Percentiles rank a stretch among this genome's conserved stretches.
These are phyloP conservation scores for Phytophthora sojae DNA, from an alignment of 352 stramenopile genomes.

Conservation along the genomic window DNA sequence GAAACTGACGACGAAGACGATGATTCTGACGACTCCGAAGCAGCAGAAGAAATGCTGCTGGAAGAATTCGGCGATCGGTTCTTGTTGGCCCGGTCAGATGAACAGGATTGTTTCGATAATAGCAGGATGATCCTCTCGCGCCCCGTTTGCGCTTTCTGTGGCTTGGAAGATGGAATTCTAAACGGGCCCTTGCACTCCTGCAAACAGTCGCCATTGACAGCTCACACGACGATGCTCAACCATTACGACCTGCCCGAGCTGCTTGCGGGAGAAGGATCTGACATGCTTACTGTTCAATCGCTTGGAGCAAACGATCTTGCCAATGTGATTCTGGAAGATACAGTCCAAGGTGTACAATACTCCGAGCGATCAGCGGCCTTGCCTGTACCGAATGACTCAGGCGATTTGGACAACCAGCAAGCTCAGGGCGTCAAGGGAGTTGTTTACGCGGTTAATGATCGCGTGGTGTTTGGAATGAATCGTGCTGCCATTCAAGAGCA, in stretches of 20 bases:
- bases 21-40: conserved; percentile 46
- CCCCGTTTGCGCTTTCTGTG: conserved; percentile 58
- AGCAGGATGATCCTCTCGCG: conserved; percentile 6
- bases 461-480: conserved; percentile 55
- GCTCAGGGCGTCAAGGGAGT: conserved; percentile 24
- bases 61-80: conserved; percentile 69
- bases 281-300: conserved; percentile 34
- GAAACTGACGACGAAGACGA: conserved; percentile 37
- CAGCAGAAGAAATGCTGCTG: conserved; percentile 55
- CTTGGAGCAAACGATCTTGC: conserved; percentile 36
- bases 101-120: conserved; percentile 5
- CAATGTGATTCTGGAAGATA: conserved; percentile 41
- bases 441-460: conserved; percentile 67
- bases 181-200: conserved; percentile 60
- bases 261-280: conserved; percentile 32
- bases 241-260: conserved; percentile 63
- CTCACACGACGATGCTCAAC: conserved; percentile 46
- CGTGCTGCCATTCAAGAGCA: conserved; percentile 46
- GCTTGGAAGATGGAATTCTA: conserved; percentile 69
- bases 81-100: conserved; percentile 16
- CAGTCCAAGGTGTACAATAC: conserved; percentile 46
- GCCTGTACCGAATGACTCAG: conserved; percentile 6
- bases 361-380: conserved; percentile 19
- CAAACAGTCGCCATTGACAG: conserved; percentile 63
- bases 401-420: conserved; percentile 3